Conservation (phyloP, 768 basidiomycete genomes). For the Kwoniella dendrophila region DNA sequence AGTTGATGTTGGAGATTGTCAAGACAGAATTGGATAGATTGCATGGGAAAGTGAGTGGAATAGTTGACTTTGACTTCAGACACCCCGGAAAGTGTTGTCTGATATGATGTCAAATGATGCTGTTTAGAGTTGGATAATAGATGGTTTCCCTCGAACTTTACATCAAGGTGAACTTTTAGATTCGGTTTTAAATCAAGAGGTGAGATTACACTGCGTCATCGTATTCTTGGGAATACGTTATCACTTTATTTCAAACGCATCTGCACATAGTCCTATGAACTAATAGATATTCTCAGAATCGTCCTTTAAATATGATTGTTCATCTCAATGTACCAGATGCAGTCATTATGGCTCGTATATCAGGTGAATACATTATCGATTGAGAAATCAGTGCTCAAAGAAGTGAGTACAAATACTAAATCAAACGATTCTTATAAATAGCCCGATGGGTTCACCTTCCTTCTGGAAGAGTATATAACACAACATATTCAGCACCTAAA, state of each 20-base stretch:
- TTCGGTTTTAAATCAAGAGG: slow-evolving; percentile 47
- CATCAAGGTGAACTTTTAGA: slow-evolving; percentile 55
- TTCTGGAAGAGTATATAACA: slow-evolving; percentile 56
- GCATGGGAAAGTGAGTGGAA: slow-evolving; percentile 46
- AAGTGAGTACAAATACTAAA: neutral
- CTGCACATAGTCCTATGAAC: too few relatives aligned
- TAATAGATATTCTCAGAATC: slow-evolving; percentile 47
- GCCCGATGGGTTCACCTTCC: slow-evolving; percentile 57
- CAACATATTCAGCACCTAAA: slow-evolving; percentile 54
- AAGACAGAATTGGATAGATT: slow-evolving; percentile 53
- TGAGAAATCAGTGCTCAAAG: neutral
- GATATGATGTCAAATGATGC: slow-evolving; percentile 1
- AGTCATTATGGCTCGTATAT: slow-evolving; percentile 56
- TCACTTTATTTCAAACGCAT: too few relatives aligned
- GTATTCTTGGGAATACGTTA: too few relatives aligned
- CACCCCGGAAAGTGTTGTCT: slow-evolving; percentile 8
- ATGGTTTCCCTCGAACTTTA: slow-evolving; percentile 57
- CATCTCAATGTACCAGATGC: slow-evolving; percentile 56
- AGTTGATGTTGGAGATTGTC: slow-evolving; percentile 55
- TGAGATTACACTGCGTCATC: slow-evolving; percentile 7
- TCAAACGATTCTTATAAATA: neutral
- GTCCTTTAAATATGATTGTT: slow-evolving; percentile 56
- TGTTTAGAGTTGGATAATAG: slow-evolving; percentile 56
- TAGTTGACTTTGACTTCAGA: neutral
- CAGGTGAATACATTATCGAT: slow-evolving; percentile 34